phyloP scores from a whole-genome alignment of 495 filamentous ascomycete species.

The Lepraria neglecta region DNA sequence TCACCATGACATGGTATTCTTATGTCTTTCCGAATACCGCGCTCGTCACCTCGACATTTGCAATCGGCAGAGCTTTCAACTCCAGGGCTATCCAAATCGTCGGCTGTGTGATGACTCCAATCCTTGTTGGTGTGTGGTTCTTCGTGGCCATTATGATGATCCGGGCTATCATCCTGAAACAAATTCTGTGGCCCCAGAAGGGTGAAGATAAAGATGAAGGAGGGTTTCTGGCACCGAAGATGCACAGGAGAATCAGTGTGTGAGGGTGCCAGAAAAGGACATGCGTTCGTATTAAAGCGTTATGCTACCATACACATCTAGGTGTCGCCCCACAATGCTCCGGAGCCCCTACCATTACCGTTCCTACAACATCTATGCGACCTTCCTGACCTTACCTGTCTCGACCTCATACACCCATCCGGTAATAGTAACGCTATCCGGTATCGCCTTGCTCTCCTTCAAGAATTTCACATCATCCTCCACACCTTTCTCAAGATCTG shows the following conservation, averaged over 20 bases:
- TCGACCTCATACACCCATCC: conserved; percentile 80
- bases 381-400: conserved; percentile 60
- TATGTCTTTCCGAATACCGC: conserved; percentile 87
- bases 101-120: conserved; percentile 57
- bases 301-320: not conserved
- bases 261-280: not conserved
- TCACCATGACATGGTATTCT: conserved; percentile 84
- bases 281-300: not conserved
- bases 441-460: conserved; percentile 52
- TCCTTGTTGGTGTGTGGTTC: conserved; percentile 61
- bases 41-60: conserved; percentile 65
- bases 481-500: conserved; percentile 57
- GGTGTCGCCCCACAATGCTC: not conserved
- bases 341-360: not conserved
- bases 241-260: conserved; percentile 5
- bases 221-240: conserved; percentile 39
- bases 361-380: conserved; percentile 32
- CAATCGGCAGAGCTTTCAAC: conserved; percentile 59
- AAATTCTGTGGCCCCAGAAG: conserved; percentile 68
- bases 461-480: conserved; percentile 59
- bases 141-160: conserved; percentile 67
- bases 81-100: conserved; percentile 57
- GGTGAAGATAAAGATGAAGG: conserved; percentile 60
- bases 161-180: conserved; percentile 53
- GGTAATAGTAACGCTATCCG: conserved; percentile 52